A percentile compares a stretch with the other conserved stretches of the same genome.
These are phyloP conservation scores for Setomelanomma holmii DNA, from an alignment of 2,329 filamentous ascomycete species.

Conservation along the genomic window DNA sequence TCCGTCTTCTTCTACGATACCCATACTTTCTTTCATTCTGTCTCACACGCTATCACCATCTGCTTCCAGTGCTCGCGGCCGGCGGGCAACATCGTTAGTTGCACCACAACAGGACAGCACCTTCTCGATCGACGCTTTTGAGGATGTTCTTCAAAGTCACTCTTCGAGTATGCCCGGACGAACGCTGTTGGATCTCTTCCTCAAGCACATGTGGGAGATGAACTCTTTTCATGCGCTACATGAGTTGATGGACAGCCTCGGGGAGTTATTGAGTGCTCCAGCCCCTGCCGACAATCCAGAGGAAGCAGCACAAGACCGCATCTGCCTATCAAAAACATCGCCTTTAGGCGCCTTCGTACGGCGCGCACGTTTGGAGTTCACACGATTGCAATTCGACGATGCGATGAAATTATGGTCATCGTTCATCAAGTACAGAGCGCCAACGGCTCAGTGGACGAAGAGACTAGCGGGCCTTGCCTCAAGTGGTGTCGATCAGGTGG, in stretches of 20 bases:
- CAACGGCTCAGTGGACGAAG: conserved; percentile 70
- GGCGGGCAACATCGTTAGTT: conserved; percentile 32
- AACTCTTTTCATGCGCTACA: conserved; percentile 83
- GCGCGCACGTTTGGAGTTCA: conserved; percentile 79
- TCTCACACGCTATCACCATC: conserved; percentile 65
- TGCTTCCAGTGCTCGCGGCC: conserved; percentile 28
- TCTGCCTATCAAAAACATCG: conserved; percentile 74
- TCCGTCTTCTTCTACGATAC: conserved; percentile 72
- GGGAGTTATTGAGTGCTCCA: conserved; percentile 63
- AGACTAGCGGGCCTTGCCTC: conserved; percentile 38
- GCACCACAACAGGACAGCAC: conserved; percentile 39
- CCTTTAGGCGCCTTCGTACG: conserved; percentile 84
- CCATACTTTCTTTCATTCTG: conserved; percentile 80
- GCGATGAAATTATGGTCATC: conserved; percentile 79
- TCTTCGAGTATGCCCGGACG: conserved; percentile 71
- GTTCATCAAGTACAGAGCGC: conserved; percentile 81
- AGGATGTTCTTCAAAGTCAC: conserved; percentile 54
- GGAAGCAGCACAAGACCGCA: conserved; percentile 45
- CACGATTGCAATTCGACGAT: conserved; percentile 80
- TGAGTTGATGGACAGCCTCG: conserved; percentile 71
- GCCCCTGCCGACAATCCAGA: conserved; percentile 27
- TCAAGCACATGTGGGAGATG: conserved; percentile 82
- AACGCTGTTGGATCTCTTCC: conserved; percentile 85
- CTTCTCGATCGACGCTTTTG: conserved; percentile 52
- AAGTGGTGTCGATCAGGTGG: conserved; percentile 64